These are phyloP conservation scores for Aureobasidium vineae DNA, from an alignment of 2,329 filamentous ascomycete species.

Conservation along the genomic window DNA sequence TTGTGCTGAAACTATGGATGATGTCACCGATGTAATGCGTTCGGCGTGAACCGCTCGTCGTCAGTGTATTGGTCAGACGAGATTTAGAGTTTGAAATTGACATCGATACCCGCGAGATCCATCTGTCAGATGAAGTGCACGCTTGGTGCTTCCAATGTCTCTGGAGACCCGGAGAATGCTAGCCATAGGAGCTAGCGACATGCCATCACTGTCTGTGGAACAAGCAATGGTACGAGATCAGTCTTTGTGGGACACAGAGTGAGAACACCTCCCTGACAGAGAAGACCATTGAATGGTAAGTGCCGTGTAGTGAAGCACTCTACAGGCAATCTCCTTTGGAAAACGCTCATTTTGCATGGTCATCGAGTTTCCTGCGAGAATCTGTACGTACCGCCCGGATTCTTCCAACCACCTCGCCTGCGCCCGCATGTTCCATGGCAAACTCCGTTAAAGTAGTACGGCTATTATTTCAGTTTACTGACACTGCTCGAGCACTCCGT, in stretches of 20 bases:
- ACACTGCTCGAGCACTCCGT: neutral
- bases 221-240: no score
- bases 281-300: neutral
- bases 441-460: neutral
- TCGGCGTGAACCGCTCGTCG: neutral
- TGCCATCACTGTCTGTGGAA: neutral
- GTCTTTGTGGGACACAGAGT: neutral
- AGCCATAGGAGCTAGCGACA: neutral
- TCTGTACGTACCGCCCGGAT: neutral
- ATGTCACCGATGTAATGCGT: neutral
- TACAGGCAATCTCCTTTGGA: neutral
- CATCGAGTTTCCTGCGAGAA: conserved; percentile 9
- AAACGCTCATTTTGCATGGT: conserved; percentile 4
- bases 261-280: neutral
- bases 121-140: neutral
- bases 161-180: neutral
- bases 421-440: neutral
- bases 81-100: conserved; percentile 12
- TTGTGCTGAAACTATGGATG: neutral
- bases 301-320: neutral
- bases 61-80: no score
- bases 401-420: neutral
- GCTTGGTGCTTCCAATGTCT: neutral
- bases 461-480: neutral
- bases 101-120: conserved; percentile 7